Percentiles rank a stretch among this genome's conserved stretches.
These are phyloP conservation scores for Lepraria neglecta DNA, from an alignment of 495 filamentous ascomycete genomes.

Conservation along the genomic window DNA sequence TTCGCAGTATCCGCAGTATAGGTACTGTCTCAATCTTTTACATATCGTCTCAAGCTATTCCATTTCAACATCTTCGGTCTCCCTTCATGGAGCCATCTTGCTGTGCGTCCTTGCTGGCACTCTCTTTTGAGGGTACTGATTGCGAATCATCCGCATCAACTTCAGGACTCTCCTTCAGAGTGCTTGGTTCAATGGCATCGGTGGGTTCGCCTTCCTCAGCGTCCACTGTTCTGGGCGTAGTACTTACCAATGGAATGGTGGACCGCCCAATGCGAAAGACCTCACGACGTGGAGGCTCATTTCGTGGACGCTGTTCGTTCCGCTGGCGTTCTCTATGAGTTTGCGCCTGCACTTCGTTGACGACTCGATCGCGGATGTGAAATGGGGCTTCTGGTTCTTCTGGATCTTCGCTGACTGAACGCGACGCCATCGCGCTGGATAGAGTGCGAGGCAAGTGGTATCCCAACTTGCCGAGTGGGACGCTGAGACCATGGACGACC, in stretches of 20 bases:
- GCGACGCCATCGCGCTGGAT: constrained; percentile 38
- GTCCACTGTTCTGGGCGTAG: neutral
- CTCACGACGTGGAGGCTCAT: constrained; percentile 34
- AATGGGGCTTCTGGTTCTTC: constrained; percentile 19
- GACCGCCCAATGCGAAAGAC: constrained; percentile 49
- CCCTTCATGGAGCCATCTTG: neutral
- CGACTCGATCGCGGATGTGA: constrained; percentile 19
- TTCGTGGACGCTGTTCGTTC: constrained; percentile 20
- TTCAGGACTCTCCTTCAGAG: neutral
- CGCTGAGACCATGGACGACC: constrained; percentile 81
- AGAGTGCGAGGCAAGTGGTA: constrained; percentile 72
- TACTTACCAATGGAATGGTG: constrained; percentile 31
- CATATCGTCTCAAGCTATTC: no score
- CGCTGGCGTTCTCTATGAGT: constrained; percentile 32
- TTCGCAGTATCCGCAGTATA: no score
- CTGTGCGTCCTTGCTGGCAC: neutral
- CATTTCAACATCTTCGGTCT: neutral
- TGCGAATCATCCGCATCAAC: neutral
- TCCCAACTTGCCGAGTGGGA: constrained; percentile 77
- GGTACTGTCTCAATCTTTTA: no score
- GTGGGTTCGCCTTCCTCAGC: no score
- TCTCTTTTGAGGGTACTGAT: neutral
- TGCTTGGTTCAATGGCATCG: neutral
- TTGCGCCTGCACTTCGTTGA: constrained; percentile 23
- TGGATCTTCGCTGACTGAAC: constrained; percentile 21